Base-by-base conservation (phyloP, 495 filamentous ascomycete species). In the Immersiella caudata region DNA sequence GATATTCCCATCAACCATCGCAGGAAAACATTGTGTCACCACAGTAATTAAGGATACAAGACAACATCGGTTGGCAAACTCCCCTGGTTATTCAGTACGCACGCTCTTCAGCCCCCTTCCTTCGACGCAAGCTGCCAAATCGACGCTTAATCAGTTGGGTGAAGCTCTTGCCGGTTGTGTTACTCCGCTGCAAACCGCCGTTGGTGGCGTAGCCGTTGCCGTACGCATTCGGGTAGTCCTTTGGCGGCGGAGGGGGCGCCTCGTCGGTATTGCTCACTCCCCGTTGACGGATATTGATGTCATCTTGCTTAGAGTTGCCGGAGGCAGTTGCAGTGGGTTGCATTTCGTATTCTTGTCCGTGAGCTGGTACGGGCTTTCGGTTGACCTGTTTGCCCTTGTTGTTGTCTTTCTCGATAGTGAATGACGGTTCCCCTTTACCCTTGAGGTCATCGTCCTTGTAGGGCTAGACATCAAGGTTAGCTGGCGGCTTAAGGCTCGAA, bases 401-500 rank as follows among this genome's bases (percentile, higher is more conserved):
- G 40, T 87, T 80, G 3, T 85, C 81, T 63, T 86, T 81, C 68
- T 93, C 91, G 58, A 89, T 79, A 18, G 90, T 84, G 79, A 83
- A 95, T 4, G 83, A 84, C 4, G 91, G 91, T 75, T 93, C 90
- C 36, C 91, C 90, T 76, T 95, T 93, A 35, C 91, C 91, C 72
- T 93, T 93, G 40, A 90, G 79, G 70, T 95, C 91, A 33, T 86
- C 84, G 4, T 87, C 85, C 29, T 81, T 85, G 76, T 94, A 94
- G 62, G 83, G 78, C 91, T 93, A 59, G 67, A 21, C 20, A 16
- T 27, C 57, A 73, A 65, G 73, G 70, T 62, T 54, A 60, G 60
- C 27, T 46, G 20, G n/a, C n/a, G 21, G 52, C 27, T 33, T 40
- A 29, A 12, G 20, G 9, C 7, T 29, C 51, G 24, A 16, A n/a